A percentile compares a stretch with the other conserved stretches of the same genome.
Evolutionary conservation across 768 basidiomycete genomes (phyloP).

Genomic region (Serendipita indica): DNA sequence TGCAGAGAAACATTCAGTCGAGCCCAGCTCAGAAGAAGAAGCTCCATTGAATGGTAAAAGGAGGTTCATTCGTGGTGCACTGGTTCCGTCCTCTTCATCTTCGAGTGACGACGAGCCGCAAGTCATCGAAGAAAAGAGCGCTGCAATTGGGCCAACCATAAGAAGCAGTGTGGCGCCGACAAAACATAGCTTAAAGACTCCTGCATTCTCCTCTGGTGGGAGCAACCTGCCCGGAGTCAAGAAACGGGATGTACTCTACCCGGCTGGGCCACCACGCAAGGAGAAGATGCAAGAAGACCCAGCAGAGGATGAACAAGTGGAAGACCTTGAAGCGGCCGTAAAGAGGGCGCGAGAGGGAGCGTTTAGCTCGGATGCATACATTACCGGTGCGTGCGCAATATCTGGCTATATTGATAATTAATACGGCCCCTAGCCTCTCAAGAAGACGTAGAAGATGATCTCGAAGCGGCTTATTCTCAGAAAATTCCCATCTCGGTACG

Average conservation of each 20-base stretch:
- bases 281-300: conserved; percentile 7
- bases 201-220: too few relatives aligned
- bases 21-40: too few relatives aligned
- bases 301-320: neutral
- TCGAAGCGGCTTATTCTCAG: conserved; percentile 20
- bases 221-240: neutral
- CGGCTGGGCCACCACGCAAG: neutral
- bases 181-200: too few relatives aligned
- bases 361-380: neutral
- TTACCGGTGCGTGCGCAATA: neutral
- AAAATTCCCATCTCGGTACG: conserved; percentile 19
- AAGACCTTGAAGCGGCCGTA: neutral
- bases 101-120: too few relatives aligned
- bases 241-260: conserved; percentile 3
- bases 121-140: neutral
- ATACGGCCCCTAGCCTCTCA: too few relatives aligned
- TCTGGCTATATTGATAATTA: too few relatives aligned
- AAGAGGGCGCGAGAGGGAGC: neutral
- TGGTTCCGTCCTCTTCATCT: too few relatives aligned
- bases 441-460: conserved; percentile 17
- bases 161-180: neutral
- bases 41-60: too few relatives aligned
- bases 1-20: too few relatives aligned
- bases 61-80: too few relatives aligned
- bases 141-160: neutral